Conservation (phyloP, 1,284 basidiomycete genomes). For the Schizophyllum amplum region DNA sequence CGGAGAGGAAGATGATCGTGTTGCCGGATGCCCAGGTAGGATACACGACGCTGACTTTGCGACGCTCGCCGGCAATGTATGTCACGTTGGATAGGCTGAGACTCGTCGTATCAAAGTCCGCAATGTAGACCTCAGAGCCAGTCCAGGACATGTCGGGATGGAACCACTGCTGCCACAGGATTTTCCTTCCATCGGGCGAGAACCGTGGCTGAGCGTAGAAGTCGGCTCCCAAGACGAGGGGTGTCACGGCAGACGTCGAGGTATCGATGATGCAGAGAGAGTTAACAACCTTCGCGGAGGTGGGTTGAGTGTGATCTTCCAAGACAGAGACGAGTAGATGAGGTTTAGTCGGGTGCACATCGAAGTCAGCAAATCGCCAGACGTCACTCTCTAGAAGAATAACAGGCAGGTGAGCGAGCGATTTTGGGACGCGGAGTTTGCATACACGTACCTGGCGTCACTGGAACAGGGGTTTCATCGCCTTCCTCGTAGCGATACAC, state of each 20-base stretch:
- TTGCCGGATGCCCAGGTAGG: constrained; percentile 50
- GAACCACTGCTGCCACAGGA: constrained; percentile 69
- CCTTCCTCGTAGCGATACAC: constrained; percentile 35
- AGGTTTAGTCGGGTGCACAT: constrained; percentile 36
- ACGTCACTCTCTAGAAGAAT: constrained; percentile 37
- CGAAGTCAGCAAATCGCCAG: constrained; percentile 50
- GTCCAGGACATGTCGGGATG: constrained; percentile 85
- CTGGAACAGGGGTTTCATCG: constrained; percentile 27
- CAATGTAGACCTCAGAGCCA: constrained; percentile 55
- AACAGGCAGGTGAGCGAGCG: too few relatives aligned
- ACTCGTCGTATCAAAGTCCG: constrained; percentile 25
- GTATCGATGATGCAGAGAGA: constrained; percentile 50
- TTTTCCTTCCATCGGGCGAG: constrained; percentile 55
- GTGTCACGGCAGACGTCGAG: constrained; percentile 27
- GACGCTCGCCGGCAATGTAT: constrained; percentile 40
- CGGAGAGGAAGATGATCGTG: constrained; percentile 59
- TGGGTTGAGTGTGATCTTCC: constrained; percentile 61
- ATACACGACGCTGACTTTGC: constrained; percentile 41
- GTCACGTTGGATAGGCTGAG: constrained; percentile 26
- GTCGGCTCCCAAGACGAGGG: constrained; percentile 47
- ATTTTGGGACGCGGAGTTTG: neutral
- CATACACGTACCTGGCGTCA: constrained; percentile 47
- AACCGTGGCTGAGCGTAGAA: constrained; percentile 61
- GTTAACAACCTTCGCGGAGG: constrained; percentile 47
- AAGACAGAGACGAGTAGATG: constrained; percentile 46